phyloP scores from a whole-genome alignment of 345 rosid species.

The Populus davidiana region DNA sequence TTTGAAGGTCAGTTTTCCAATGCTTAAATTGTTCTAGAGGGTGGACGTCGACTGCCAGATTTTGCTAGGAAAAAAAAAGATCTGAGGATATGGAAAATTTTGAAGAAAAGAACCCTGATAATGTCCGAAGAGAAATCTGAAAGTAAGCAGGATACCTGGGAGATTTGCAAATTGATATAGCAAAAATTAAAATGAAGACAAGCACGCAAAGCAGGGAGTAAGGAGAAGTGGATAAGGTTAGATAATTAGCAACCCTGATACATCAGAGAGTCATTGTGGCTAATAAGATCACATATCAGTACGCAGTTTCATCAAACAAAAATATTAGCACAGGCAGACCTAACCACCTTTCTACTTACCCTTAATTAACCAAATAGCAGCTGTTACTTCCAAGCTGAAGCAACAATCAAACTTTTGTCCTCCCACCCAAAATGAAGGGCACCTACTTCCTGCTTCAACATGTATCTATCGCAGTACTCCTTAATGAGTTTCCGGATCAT shows the following conservation, averaged over 20 bases:
- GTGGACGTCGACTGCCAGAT: neutral
- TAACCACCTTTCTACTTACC: neutral
- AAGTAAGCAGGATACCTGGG: neutral
- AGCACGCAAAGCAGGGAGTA: neutral
- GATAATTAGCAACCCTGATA: neutral
- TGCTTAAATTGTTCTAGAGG: neutral
- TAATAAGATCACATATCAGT: conserved; percentile 9
- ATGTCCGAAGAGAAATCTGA: neutral
- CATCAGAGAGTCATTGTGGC: conserved; percentile 1
- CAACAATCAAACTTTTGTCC: conserved; percentile 76
- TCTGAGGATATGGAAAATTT: neutral
- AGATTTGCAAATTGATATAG: neutral
- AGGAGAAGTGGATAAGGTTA: neutral
- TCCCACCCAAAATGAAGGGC: conserved; percentile 88
- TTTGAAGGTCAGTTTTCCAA: no score
- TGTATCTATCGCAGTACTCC: conserved; percentile 60
- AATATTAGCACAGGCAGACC: conserved; percentile 20
- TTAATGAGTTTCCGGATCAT: conserved; percentile 46
- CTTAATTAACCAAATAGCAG: neutral
- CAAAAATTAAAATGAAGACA: neutral
- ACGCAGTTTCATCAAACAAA: conserved; percentile 20
- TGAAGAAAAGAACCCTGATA: neutral
- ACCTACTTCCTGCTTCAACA: conserved; percentile 57
- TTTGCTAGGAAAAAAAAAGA: neutral
- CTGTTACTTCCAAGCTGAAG: conserved; percentile 79